phyloP scores from a whole-genome alignment of 129 eudicot genomes.

The Escallonia herrerae region DNA sequence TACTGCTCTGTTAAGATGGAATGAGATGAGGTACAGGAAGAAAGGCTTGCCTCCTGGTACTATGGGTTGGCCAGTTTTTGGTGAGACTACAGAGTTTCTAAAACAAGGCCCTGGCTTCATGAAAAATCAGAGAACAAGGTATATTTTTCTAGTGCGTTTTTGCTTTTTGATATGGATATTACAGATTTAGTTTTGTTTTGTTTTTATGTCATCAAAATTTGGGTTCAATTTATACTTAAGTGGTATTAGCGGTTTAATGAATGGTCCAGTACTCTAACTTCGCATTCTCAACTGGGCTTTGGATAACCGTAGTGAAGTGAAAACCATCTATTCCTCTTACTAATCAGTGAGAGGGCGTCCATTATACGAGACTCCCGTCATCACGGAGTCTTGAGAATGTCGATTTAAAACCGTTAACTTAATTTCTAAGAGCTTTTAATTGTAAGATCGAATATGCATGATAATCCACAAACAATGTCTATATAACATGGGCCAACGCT shows the following conservation, averaged over 20 bases:
- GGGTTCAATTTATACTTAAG: background rate
- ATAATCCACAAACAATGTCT: conserved; percentile 1
- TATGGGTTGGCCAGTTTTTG: conserved; percentile 99
- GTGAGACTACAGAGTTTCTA: conserved; percentile 95
- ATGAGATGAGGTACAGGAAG: conserved; percentile 75
- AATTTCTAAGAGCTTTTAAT: background rate
- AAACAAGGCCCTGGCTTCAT: conserved; percentile 93
- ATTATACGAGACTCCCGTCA: no score
- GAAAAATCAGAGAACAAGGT: conserved; percentile 98
- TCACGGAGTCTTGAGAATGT: no score
- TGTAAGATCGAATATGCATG: conserved; percentile 2
- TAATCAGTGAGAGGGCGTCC: background rate
- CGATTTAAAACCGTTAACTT: background rate
- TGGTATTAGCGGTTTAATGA: background rate
- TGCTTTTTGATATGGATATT: no score
- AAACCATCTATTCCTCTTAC: background rate
- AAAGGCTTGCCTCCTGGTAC: conserved; percentile 96
- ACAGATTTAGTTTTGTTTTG: background rate
- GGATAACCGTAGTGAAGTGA: background rate
- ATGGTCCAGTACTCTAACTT: background rate
- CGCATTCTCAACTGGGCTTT: background rate
- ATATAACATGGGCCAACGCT: background rate
- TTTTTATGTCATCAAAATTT: background rate
- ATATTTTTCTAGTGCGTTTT: no score
- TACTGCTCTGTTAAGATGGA: conserved; percentile 80